Percentiles rank a stretch among this genome's conserved stretches.
phyloP scores from a whole-genome alignment of 495 filamentous ascomycete species.

The Pseudotulostoma volvatum region DNA sequence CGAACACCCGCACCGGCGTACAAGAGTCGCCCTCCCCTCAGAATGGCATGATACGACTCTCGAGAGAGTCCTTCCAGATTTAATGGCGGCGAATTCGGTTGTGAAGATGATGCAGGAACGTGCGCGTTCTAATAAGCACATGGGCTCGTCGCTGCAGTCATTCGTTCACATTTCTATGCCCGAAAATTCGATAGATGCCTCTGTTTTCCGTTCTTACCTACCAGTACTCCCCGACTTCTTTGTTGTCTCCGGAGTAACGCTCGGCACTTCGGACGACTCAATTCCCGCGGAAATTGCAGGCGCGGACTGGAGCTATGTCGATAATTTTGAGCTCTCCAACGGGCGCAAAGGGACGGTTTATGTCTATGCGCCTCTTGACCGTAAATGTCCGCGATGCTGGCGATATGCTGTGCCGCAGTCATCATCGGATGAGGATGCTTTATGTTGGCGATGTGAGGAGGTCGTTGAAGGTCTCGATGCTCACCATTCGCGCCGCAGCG shows the following conservation, averaged over 20 bases:
- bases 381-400: slow-evolving; percentile 84
- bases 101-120: slow-evolving; percentile 58
- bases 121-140: slow-evolving; percentile 43
- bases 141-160: slow-evolving; percentile 62
- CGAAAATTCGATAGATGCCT: slow-evolving; percentile 1
- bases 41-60: slow-evolving; percentile 24
- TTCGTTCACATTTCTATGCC: slow-evolving; percentile 37
- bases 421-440: slow-evolving; percentile 35
- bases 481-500: no score
- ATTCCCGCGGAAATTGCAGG: slow-evolving; percentile 13
- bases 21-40: slow-evolving; percentile 13
- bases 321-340: slow-evolving; percentile 33
- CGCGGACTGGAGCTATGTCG: slow-evolving; percentile 37
- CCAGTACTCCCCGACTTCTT: slow-evolving; percentile 57
- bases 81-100: slow-evolving; percentile 38
- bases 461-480: slow-evolving; percentile 37
- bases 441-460: slow-evolving; percentile 61
- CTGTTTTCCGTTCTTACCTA: slow-evolving; percentile 35
- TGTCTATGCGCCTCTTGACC: slow-evolving; percentile 47
- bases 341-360: slow-evolving; percentile 33
- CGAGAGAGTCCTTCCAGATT: slow-evolving; percentile 37
- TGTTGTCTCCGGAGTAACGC: slow-evolving; percentile 53
- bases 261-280: slow-evolving; percentile 21
- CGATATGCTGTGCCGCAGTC: slow-evolving; percentile 40
- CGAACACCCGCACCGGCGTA: slow-evolving; percentile 28